Evolutionary conservation across 2,329 filamentous ascomycete species (phyloP), one percentile per base, ranked within the genome.

Genomic region (Raffaelea ambrosiae): DNA sequence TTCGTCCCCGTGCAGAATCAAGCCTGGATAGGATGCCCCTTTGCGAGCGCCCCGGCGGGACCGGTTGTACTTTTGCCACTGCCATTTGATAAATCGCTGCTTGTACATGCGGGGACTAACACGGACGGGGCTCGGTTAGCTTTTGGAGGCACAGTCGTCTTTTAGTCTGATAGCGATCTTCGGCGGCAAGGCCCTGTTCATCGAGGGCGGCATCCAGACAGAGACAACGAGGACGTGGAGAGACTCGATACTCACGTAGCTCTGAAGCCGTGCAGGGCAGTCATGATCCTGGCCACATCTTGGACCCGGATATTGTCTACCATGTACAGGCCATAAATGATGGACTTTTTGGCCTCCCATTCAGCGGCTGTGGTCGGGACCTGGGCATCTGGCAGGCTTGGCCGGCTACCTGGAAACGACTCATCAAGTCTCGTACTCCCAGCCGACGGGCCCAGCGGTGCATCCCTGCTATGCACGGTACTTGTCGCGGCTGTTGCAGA

Each of bases 21-120:
- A 14, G 18, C 35, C 35, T 5, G 8, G 14, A n/a, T 44, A 44
- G 31, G 43, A 36, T 3, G 43, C 31, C 5, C 43, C 43, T n/a
- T 44, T 44, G 13, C 43, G 43, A 5, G 35, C 35, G 18, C 29
- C 43, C 4, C 18, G 29, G 5, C 35, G 26, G 5, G 23, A 31
- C 13, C 35, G 31, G 16, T 44, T 44, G 43, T 44, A 44, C 33
- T 44, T 44, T 20, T 44, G 43, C 43, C 43, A 44, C 11, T 44
- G 13, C 43, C 43, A 44, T 23, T 44, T 35, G 33, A 22, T 26
- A 29, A 44, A 44, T 21, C 43, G 29, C 21, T 36, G 43, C 21
- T 44, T 44, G 31, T 44, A 44, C 43, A 44, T 44, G 19, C 43
- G 43, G 7, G 43, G 43, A 4, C 43, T 44, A 38, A 38, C 7